Conservation (phyloP, 768 basidiomycete genomes). For the Nidula microcarpa region DNA sequence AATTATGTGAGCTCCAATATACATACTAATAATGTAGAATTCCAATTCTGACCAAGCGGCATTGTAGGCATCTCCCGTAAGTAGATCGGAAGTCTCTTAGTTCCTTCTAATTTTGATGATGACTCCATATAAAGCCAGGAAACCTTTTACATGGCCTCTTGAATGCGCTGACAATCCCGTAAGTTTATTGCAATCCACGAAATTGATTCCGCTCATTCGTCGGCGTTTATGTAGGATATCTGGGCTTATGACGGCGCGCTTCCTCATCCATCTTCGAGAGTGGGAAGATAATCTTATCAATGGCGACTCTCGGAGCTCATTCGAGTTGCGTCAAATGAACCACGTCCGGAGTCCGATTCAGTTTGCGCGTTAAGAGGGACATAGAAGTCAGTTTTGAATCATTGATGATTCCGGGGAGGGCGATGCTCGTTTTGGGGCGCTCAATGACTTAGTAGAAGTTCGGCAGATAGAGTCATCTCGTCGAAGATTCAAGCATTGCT, state of each 20-base stretch:
- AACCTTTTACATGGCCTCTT: background rate
- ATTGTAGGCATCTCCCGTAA: background rate
- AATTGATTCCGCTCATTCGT: background rate
- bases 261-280: background rate
- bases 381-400: no score
- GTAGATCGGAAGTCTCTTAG: background rate
- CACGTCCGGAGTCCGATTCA: no score
- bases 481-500: no score
- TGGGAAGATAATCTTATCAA: background rate
- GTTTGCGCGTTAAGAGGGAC: no score
- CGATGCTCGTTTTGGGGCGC: no score
- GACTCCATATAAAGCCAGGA: background rate
- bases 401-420: no score
- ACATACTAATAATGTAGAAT: background rate
- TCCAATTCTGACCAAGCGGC: background rate
- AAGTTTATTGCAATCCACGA: background rate
- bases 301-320: no score
- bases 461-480: no score
- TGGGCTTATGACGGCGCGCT: background rate
- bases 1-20: background rate
- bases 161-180: background rate
- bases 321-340: no score
- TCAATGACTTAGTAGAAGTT: no score
- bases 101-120: background rate
- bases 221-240: background rate